Conservation (phyloP, 2,329 filamentous ascomycete species). For the Botrytis elliptica region DNA sequence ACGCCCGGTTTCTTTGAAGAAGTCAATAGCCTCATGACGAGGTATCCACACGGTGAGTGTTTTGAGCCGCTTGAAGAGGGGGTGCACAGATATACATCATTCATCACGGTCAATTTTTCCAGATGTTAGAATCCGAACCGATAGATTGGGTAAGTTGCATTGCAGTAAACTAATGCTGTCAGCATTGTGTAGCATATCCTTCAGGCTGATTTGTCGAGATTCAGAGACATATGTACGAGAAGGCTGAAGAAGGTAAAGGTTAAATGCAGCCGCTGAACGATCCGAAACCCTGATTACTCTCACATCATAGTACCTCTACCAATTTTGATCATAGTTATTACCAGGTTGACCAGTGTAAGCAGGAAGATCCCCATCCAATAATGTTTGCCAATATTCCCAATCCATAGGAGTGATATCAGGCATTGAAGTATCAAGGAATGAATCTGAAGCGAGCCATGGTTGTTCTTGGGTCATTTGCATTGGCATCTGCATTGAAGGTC, state of each 20-base stretch:
- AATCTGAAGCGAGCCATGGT: slow-evolving; percentile 18
- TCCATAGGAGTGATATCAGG: slow-evolving; percentile 33
- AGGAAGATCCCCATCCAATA: slow-evolving; percentile 36
- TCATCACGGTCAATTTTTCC: background rate
- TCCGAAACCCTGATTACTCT: background rate
- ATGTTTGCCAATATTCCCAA: slow-evolving; percentile 38
- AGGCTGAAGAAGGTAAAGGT: background rate
- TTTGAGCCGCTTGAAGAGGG: background rate
- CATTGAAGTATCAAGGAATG: slow-evolving; percentile 27
- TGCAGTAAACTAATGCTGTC: background rate
- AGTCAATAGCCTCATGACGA: background rate
- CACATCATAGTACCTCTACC: background rate
- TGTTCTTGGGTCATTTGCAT: background rate
- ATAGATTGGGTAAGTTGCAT: background rate
- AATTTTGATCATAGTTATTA: background rate
- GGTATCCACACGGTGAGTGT: background rate
- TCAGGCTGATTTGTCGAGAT: background rate
- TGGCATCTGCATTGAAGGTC: background rate
- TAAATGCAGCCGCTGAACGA: background rate
- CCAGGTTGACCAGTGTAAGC: slow-evolving; percentile 20
- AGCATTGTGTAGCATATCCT: background rate
- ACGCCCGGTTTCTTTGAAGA: background rate
- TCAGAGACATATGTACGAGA: background rate
- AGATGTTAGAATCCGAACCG: background rate
- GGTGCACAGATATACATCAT: background rate